Conservation (phyloP, 2,329 filamentous ascomycete genomes). For the Fusarium pilosicola region DNA sequence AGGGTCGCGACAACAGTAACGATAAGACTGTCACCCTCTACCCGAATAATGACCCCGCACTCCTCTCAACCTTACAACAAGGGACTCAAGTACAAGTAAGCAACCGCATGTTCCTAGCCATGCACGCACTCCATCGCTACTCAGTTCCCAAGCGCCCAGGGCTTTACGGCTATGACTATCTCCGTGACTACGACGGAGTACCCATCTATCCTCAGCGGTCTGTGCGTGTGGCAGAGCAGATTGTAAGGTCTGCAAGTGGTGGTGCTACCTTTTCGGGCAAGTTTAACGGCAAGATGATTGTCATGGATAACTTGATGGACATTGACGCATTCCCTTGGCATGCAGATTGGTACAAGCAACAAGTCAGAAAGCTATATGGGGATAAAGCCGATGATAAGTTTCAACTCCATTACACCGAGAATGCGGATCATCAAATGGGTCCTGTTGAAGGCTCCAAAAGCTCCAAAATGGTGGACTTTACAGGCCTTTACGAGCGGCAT, state of each 20-base stretch:
- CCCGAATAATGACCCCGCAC: rapidly evolving
- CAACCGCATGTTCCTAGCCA: background rate
- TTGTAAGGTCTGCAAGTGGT: rapidly evolving
- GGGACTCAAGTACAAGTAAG: background rate
- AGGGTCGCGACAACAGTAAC: rapidly evolving
- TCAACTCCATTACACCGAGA: background rate
- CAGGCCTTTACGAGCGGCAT: background rate
- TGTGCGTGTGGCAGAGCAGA: rapidly evolving
- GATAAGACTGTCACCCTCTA: background rate
- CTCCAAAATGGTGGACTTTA: rapidly evolving
- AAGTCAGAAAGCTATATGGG: rapidly evolving
- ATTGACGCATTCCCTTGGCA: background rate
- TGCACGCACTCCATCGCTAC: background rate
- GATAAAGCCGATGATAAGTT: rapidly evolving
- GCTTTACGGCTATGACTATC: background rate
- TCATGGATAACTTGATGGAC: background rate
- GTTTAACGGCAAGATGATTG: background rate
- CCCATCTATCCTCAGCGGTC: rapidly evolving
- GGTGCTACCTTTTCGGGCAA: background rate
- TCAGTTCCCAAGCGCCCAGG: rapidly evolving
- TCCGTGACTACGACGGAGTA: rapidly evolving
- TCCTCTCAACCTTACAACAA: rapidly evolving
- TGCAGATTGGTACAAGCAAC: background rate
- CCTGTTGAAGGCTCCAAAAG: rapidly evolving
- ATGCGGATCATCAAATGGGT: background rate